Base-by-base conservation (phyloP, 1,284 basidiomycete species). In the Ustilago trichophora region DNA sequence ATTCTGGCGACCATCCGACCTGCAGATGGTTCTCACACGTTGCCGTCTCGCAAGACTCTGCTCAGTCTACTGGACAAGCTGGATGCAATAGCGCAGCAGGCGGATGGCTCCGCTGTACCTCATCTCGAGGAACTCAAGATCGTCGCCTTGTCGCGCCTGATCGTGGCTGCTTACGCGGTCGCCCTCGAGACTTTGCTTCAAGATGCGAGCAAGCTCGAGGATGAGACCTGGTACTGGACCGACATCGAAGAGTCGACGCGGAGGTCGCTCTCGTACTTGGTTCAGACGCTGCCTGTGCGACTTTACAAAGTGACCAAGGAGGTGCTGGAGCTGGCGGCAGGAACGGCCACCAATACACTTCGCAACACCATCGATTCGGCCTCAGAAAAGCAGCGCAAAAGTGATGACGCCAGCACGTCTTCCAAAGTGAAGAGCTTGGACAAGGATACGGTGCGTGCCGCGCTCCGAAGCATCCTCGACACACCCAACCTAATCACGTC, bases 191-290 rank as follows among this genome's bases (percentile, higher is more conserved):
- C 56, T 0, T 41, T 76, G 4, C 53, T 76, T 1, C 57, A 65
- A 25, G 70, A 75, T 44, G 75, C 73, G 3, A 48, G 63, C 45
- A 59, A 52, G 34, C 45, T 75, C 12, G 62, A 71, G n/a, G 56
- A 71, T 24, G 63, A 69, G 34, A 69, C 70, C 6, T 76, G 72
- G 70, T 69, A 67, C 31, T 76, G 75, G 75, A 72, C 69, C 19
- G 62, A 73, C 10, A 67, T 76, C 32, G 73, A 73, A 40, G 71
- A 74, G 35, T 67, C 68, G 29, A 54, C 37, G 8, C 40, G 38
- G 9, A 53, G 32, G 24, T 60, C 70, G 6, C 25, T 67, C 2
- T 55, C 46, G 2, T 75, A 68, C 40, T 47, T 76, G 11, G 41
- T 76, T 9, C 73, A 76, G 42, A 76, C 62, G 1, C 53, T 75